Base-by-base conservation (phyloP, 1,284 basidiomycete species). In the Moniliella sp. region DNA sequence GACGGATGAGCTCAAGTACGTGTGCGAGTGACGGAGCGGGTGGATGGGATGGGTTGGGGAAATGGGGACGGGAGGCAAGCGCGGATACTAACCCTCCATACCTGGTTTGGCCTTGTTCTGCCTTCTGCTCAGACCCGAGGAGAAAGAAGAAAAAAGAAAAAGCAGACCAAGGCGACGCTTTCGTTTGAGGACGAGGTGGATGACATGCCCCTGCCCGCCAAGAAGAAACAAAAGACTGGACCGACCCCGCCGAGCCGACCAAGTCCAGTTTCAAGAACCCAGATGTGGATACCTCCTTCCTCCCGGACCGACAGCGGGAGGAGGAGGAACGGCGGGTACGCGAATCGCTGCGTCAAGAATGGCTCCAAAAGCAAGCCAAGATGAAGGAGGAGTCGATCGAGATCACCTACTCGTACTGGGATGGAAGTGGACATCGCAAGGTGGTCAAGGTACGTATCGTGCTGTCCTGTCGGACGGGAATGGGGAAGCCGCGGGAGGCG, bases 401-500 rank as follows among this genome's bases (percentile, higher is more conserved):
- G 57, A 71, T 93, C 44, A 75, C 76, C 0, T 99, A 94, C 57
- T 91, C 83, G 0, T 97, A 77, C 62, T 99, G 91, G 91, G 88
- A 99, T 56, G 88, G 88, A 3, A 84, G 77, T 49, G 91, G 91
- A 0, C 91, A 97, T 64, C 69, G 88, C 26, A 93, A 88, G 65
- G 76, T 74, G 19, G 86, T 91, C 11, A 69, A 67, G 50, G 86
- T 88, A 57, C 62, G 78, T 67, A 23, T 23, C 19, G n/a, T n/a
- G 5, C 19, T 23, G 19, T 23, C 19, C 7, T 7, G 19, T 23
- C n/a, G 19, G 5, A n/a, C n/a, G n/a, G n/a, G n/a, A n/a, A n/a
- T n/a, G n/a, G n/a, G n/a, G n/a, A n/a, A n/a, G n/a, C n/a, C n/a
- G n/a, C n/a, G n/a, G n/a, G n/a, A n/a, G n/a, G n/a, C n/a, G n/a